Conservation (phyloP, 2,329 filamentous ascomycete species). For the Cladosporium halotolerans region DNA sequence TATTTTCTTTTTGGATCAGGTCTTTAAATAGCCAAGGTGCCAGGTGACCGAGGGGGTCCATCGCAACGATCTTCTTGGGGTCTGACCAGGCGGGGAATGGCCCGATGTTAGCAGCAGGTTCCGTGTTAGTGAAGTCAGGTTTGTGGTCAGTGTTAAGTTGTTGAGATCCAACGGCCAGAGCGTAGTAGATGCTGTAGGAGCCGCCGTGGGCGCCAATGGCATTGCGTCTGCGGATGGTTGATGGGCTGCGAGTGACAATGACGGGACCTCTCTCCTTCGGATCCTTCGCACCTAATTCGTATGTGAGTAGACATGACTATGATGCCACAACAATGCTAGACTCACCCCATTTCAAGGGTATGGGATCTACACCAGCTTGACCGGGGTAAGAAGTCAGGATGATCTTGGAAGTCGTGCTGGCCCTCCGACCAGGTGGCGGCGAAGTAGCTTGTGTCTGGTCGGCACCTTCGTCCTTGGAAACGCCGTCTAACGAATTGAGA, state of each 20-base stretch:
- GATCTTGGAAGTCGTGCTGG: conserved; percentile 50
- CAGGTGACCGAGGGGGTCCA: conserved; percentile 91
- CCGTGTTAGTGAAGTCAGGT: conserved; percentile 74
- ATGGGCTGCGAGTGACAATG: conserved; percentile 70
- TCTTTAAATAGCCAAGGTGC: conserved; percentile 78
- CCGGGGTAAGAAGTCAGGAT: conserved; percentile 82
- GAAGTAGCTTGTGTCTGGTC: conserved; percentile 14
- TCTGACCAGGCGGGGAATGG: conserved; percentile 87
- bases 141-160: conserved; percentile 78
- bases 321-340: background rate
- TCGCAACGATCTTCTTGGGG: conserved; percentile 89
- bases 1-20: conserved; percentile 67
- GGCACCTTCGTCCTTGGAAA: conserved; percentile 17
- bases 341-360: conserved; percentile 72
- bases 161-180: conserved; percentile 84
- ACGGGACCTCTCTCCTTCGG: conserved; percentile 74
- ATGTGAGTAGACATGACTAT: background rate
- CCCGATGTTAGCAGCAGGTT: conserved; percentile 83
- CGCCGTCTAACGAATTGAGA: conserved; percentile 20
- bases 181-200: conserved; percentile 94
- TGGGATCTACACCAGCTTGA: conserved; percentile 88
- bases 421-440: conserved; percentile 28
- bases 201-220: conserved; percentile 71
- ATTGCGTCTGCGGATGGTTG: conserved; percentile 74
- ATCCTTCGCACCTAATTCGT: conserved; percentile 53